A percentile compares a stretch with the other conserved stretches of the same genome.
These are phyloP conservation scores for Fusarium sp. DNA, from an alignment of 2,329 filamentous ascomycete species.

Conservation along the genomic window DNA sequence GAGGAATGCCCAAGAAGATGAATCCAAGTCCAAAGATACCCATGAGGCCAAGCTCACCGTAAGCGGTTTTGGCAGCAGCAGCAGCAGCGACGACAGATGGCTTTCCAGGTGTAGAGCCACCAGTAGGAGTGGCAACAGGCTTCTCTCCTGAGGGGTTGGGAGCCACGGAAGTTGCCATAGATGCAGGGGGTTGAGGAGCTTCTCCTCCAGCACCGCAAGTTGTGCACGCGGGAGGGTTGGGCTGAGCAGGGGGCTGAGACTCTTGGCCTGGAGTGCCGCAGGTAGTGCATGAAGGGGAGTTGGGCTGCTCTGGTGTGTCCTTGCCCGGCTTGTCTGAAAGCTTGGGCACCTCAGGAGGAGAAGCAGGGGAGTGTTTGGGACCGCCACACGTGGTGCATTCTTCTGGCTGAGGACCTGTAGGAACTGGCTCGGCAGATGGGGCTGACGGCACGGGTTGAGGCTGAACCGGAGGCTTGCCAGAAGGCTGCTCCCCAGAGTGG, in stretches of 20 bases:
- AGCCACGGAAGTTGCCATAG: background rate
- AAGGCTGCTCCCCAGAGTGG: background rate
- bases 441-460: background rate
- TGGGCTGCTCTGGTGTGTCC: background rate
- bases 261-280: background rate
- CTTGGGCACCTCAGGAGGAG: background rate
- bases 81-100: background rate
- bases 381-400: background rate
- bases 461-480: background rate
- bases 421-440: background rate
- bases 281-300: background rate
- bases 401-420: background rate
- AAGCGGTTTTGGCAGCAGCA: background rate
- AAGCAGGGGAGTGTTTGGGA: background rate
- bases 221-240: background rate
- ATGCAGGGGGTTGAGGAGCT: background rate
- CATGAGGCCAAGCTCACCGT: background rate
- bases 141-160: background rate
- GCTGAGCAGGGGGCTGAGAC: background rate
- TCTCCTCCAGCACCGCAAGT: background rate
- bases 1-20: background rate
- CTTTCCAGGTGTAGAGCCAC: background rate
- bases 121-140: background rate
- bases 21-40: background rate
- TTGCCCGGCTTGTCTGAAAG: background rate